Conservation (phyloP, 441 rosid genomes). For the Brassica hybrid region DNA sequence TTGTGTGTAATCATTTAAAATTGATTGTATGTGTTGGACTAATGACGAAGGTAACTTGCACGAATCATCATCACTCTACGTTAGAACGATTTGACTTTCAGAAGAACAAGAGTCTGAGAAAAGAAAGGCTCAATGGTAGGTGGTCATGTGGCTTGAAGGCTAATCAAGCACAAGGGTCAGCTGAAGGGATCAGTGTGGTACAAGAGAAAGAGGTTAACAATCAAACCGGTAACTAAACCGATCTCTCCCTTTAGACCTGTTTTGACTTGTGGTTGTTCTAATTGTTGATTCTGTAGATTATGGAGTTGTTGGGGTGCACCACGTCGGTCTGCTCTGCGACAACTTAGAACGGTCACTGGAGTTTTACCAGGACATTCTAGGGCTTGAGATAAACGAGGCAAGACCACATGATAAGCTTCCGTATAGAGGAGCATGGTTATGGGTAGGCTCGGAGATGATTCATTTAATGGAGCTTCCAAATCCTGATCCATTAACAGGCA, state of each 20-base stretch:
- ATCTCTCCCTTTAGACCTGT: neutral
- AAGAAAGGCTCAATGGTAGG: constrained; percentile 38
- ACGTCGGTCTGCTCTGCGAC: constrained; percentile 85
- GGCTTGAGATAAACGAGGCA: constrained; percentile 91
- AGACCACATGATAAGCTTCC: constrained; percentile 97
- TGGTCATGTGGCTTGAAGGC: constrained; percentile 44
- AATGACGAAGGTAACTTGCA: constrained; percentile 40
- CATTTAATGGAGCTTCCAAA: constrained; percentile 98
- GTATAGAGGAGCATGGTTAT: constrained; percentile 96
- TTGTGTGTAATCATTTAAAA: no score
- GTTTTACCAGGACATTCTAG: constrained; percentile 80
- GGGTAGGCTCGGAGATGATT: constrained; percentile 98
- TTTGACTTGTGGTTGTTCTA: neutral
- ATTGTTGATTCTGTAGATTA: constrained; percentile 54
- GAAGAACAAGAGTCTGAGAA: constrained; percentile 38
- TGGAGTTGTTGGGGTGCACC: constrained; percentile 83
- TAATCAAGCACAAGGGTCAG: constrained; percentile 53
- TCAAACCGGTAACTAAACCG: constrained; percentile 55
- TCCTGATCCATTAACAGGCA: constrained; percentile 91
- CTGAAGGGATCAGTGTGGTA: constrained; percentile 56
- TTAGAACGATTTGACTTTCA: constrained; percentile 38
- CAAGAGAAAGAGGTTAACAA: constrained; percentile 54
- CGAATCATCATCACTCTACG: constrained; percentile 36
- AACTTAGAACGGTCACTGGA: constrained; percentile 86
- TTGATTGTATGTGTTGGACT: neutral